Percentiles rank a stretch among this genome's conserved stretches.
phyloP scores from a whole-genome alignment of 2,329 filamentous ascomycete species.

The Ophiocordyceps sinensis region DNA sequence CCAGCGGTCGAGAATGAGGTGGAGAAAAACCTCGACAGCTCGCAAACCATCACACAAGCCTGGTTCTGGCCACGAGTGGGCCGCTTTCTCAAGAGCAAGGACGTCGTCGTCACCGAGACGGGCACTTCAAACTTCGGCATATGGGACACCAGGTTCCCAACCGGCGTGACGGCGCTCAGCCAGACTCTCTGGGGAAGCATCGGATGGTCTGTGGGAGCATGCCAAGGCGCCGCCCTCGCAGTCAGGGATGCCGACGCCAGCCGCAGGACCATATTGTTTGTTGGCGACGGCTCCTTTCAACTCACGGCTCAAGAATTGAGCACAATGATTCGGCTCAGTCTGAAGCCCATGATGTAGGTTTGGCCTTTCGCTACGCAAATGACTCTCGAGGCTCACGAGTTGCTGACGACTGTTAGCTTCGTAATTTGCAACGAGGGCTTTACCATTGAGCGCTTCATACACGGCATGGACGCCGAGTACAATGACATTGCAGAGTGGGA shows the following conservation, averaged over 20 bases:
- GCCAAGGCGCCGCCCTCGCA: slow-evolving; percentile 56
- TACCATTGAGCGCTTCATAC: slow-evolving; percentile 80
- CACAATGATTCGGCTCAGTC: slow-evolving; percentile 63
- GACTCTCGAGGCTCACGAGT: neutral
- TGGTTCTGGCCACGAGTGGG: slow-evolving; percentile 69
- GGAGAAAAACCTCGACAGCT: slow-evolving; percentile 22
- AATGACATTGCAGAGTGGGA: slow-evolving; percentile 72
- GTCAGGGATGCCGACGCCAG: slow-evolving; percentile 47
- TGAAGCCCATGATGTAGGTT: slow-evolving; percentile 63
- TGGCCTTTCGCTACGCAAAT: neutral
- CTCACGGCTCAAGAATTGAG: slow-evolving; percentile 72
- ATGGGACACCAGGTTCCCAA: slow-evolving; percentile 70
- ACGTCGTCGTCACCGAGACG: slow-evolving; percentile 76
- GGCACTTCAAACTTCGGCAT: slow-evolving; percentile 82
- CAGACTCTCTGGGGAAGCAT: slow-evolving; percentile 63
- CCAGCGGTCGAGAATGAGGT: slow-evolving; percentile 40
- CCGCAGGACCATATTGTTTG: slow-evolving; percentile 64
- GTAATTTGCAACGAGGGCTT: slow-evolving; percentile 80
- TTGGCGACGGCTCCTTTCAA: slow-evolving; percentile 81
- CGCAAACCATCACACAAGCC: slow-evolving; percentile 45
- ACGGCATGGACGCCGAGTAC: slow-evolving; percentile 65
- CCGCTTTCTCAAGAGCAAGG: slow-evolving; percentile 54
- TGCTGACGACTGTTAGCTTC: slow-evolving; percentile 33
- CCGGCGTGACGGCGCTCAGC: slow-evolving; percentile 62
- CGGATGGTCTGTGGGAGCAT: slow-evolving; percentile 44